Evolutionary conservation across 192 early-diverging fungal species (phyloP), one percentile per base, ranked within the genome.

Genomic region (Rhizophagus sp.): DNA sequence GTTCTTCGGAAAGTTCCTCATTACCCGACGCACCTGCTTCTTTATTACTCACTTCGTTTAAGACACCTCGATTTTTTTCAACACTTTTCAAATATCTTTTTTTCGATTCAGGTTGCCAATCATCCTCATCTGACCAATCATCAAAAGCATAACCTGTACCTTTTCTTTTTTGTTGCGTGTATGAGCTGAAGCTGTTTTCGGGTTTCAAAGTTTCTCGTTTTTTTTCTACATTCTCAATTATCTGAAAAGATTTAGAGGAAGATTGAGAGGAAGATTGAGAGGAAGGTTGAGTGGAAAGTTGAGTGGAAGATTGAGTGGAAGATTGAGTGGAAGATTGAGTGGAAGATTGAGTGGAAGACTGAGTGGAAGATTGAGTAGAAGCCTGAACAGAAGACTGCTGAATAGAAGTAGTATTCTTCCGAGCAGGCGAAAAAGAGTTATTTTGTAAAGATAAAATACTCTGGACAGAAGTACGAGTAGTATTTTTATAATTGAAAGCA

Each of bases 1-100:
- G 85, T 25, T 76, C 84, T 12, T 27, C 72, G 2, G 82, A 79
- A 1, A 85, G 30, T 4, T 62, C 52, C 0, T 57, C 5, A 57
- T 22, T 57, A 22, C 52, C 19, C 7, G 52, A 57, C 19, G 4
- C 19, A 22, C 6, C 15, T 22, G 15, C 2, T 17, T 57, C 19
- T 19, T 57, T 57, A 3, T 57, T 57, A 57, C 17, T 57, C 52
- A 57, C 52, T 57, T 57, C 52, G 6, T 22, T 57, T 57, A 57
- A 22, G 3, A 57, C 52, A 15, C 50, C 17, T 57, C 52, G 52
- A 57, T 57, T 57, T 19, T 57, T 57, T 57, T 22, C 52, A 7
- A 57, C 17, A 57, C 2, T 22, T 57, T 57, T 22, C 17, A 22
- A n/a, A 57, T 57, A 57, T 57, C 52, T 57, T 57, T 57, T 57